These are phyloP conservation scores for Tulasnella sp. DNA, from an alignment of 768 basidiomycete genomes.

Conservation along the genomic window DNA sequence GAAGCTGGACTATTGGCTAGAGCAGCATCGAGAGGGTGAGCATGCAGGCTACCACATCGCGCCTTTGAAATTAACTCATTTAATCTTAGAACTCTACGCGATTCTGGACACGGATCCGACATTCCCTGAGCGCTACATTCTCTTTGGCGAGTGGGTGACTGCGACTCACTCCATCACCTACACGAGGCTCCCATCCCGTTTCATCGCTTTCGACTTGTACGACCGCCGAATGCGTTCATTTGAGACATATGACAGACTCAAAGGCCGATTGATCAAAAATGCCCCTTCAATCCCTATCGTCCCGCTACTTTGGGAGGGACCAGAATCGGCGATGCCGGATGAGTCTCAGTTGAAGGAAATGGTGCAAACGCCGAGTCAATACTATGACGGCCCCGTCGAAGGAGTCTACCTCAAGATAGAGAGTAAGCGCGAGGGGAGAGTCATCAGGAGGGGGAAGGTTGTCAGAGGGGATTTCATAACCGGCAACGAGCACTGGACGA, in stretches of 20 bases:
- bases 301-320: constrained; percentile 16
- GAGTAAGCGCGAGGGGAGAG: constrained; percentile 37
- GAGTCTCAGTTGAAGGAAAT: constrained; percentile 45
- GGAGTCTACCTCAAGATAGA: constrained; percentile 60
- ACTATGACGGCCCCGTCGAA: constrained; percentile 51
- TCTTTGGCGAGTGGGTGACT: constrained; percentile 63
- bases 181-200: constrained; percentile 51
- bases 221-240: constrained; percentile 50
- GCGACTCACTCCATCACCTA: constrained; percentile 62
- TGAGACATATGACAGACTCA: constrained; percentile 42
- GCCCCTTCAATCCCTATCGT: constrained; percentile 19
- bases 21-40: constrained; percentile 44
- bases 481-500: constrained; percentile 61
- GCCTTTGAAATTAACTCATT: background rate
- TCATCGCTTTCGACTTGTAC: constrained; percentile 59
- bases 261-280: constrained; percentile 18
- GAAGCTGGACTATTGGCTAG: constrained; percentile 55
- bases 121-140: constrained; percentile 56
- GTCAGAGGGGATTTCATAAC: constrained; percentile 60
- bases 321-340: constrained; percentile 38
- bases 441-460: constrained; percentile 51
- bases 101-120: constrained; percentile 47
- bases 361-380: constrained; percentile 48
- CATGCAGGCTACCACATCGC: background rate
- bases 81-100: constrained; percentile 37